Base-by-base conservation (phyloP, 345 rosid species). In the Brassica cretica region DNA sequence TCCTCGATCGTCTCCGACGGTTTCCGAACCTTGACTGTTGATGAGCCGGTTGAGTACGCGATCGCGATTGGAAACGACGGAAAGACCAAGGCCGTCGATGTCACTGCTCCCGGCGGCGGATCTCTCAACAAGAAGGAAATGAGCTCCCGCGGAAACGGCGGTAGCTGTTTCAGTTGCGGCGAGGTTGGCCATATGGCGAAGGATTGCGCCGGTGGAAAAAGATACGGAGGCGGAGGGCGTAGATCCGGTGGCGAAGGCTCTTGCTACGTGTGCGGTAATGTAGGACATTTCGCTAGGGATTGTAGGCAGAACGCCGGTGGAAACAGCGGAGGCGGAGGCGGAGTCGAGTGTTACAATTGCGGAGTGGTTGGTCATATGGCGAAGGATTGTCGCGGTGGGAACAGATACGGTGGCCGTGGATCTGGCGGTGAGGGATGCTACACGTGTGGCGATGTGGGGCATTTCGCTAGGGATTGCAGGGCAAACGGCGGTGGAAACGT, bases 1-100 rank as follows among this genome's bases (percentile, higher is more conserved):
- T 80, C 91, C 21, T 78, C 88, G 27, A 88, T 92, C 78, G 74
- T 74, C 59, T 92, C 97, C 25, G 90, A 86, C 51, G 95, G 91
- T 39, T 88, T 68, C 71, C 91, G 89, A 9, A 84, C 85, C 64
- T 87, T 88, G 12, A 77, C 81, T 24, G 82, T 82, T 29, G 89
- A 85, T 12, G 91, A 85, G 58, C 71, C 82, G n/a, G 91, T 88
- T 16, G 91, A 88, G 76, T 88, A 76, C 70, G 53, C 72, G 0
- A 32, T 88, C 73, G 64, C 83, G 5, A n/a, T 58, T 2, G 88
- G 86, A 30, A 56, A 66, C 62, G 82, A 75, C 27, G 88, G 87
- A 0, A 86, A 86, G 61, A 82, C 78, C 2, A 81, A 84, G 35
- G 91, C 91, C 18, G 68, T 88, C 8, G 88, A 88, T 5, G 89